Base-by-base conservation (phyloP, 257 asterid species). In the Dorcoceras hygrometricum region DNA sequence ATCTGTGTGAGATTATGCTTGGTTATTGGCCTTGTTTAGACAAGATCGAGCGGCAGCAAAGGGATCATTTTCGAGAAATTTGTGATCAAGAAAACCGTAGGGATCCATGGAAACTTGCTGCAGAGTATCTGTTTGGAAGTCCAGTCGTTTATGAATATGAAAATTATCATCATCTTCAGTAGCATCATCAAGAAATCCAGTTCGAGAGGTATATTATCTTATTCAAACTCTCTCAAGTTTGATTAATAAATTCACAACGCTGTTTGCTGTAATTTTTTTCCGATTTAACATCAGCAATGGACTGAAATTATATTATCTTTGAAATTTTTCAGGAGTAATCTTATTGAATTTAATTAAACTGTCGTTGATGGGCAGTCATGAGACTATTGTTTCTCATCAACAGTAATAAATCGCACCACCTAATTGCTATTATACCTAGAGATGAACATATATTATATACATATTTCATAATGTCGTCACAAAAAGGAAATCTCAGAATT, bases 11-110 rank as follows among this genome's bases (percentile, higher is more conserved):
- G 1, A 71, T 81, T 56, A 20, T 92, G 56, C 89, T 92, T 71
- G 98, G 98, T 63, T 75, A 92, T 48, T 92, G 98, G 96, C 98
- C 97, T 0, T 89, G 98, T 69, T 28, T 87, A 31, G 88, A 76
- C 18, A 85, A 83, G 78, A 74, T 51, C 20, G 74, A 73, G 31
- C 73, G 74, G 27, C 68, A 62, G 75, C 62, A 66, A 57, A 79
- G 71, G 56, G 58, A 63, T 43, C 11, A 8, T 12, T 73, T 71
- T 31, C 59, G 56, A 9, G 62, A 31, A 69, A 61, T 26, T 18
- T 59, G 80, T 39, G 76, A 64, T 50, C 80, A 71, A 32, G 84
- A 76, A 61, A 62, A 65, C n/a, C 62, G 62, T 23, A 57, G 51
- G 31, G 86, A 85, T 46, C 89, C 86, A 8, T 89, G 98, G 97